Base-by-base conservation (phyloP, 371 early-diverging fungal species). In the Cokeromyces recurvatus region DNA sequence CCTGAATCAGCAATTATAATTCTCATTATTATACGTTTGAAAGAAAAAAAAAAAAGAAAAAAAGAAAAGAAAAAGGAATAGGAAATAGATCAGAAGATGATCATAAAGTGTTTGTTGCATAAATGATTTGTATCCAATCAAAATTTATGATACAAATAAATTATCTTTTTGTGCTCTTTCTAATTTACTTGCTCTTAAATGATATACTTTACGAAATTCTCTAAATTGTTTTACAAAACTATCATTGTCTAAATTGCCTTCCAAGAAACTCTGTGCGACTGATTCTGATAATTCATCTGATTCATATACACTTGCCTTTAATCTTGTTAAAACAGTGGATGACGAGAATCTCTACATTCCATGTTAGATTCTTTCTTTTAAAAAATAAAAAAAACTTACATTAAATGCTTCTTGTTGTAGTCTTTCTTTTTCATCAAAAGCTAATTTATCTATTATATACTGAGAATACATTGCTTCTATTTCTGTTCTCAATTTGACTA, bases 261-360 rank as follows among this genome's bases (percentile, higher is more conserved):
- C 82, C 64, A 79, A 51, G 48, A 78, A 81, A 19, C 77, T 74
- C 37, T 79, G 79, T 10, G 77, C 75, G 1, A 81, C 66, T 2
- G 78, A 77, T 46, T 81, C 82, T 16, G 82, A 81, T 53, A 81
- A 41, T 15, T 81, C 82, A 29, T 81, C 82, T 4, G 75, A 79
- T 47, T 81, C 82, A 38, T 74, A 62, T n/a, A 71, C 70, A 37
- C 77, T 68, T 16, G 78, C 71, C 27, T 78, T 74, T 6, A 81
- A 52, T 46, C 75, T 62, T 6, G 79, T 72, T 19, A 78, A 65
- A 3, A 81, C 65, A 11, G 77, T 78, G n/a, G 78, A 58, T 23
- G 77, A 64, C n/a, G 77, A 73, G 36, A 81, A 79, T 12, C 82
- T 70, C 79, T 79, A 53, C n/a, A 4, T 34, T 34, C 5, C 8